phyloP scores from a whole-genome alignment of 2,329 filamentous ascomycete genomes.

The Nannizziopsis arthrosporioides region DNA sequence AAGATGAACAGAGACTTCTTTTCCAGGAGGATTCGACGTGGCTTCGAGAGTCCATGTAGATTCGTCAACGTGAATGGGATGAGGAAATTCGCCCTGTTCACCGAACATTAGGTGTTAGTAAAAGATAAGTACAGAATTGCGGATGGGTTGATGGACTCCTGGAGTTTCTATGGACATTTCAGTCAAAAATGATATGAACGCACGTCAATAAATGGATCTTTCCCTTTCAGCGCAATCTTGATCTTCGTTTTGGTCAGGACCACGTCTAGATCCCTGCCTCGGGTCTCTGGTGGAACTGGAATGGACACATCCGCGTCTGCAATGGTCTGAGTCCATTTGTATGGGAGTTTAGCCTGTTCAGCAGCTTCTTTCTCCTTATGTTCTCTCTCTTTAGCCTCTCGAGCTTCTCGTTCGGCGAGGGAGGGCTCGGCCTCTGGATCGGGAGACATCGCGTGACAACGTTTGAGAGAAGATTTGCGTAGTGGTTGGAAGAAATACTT shows the following conservation, averaged over 20 bases:
- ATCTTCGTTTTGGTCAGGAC: constrained; percentile 69
- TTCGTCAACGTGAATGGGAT: constrained; percentile 69
- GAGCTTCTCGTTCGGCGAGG: constrained; percentile 38
- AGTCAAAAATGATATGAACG: constrained; percentile 16
- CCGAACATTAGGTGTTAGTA: not conserved
- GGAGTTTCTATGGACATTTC: not conserved
- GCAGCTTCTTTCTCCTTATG: constrained; percentile 61
- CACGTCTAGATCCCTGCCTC: constrained; percentile 71
- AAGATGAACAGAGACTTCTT: constrained; percentile 77
- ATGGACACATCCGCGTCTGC: constrained; percentile 72
- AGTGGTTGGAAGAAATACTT: not conserved
- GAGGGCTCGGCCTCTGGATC: constrained; percentile 22
- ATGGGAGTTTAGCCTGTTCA: constrained; percentile 83
- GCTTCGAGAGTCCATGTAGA: constrained; percentile 85
- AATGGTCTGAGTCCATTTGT: constrained; percentile 96
- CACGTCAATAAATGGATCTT: constrained; percentile 73
- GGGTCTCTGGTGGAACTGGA: constrained; percentile 67
- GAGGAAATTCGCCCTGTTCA: constrained; percentile 69
- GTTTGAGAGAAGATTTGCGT: not conserved
- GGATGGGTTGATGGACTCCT: too few species aligned
- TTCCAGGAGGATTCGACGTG: constrained; percentile 42
- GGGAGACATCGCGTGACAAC: constrained; percentile 20
- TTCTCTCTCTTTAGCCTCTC: constrained; percentile 42
- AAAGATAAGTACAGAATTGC: not conserved
- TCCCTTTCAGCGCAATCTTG: constrained; percentile 73